These are phyloP conservation scores for Eucalyptus victrix DNA, from an alignment of 345 rosid genomes.

Conservation along the genomic window DNA sequence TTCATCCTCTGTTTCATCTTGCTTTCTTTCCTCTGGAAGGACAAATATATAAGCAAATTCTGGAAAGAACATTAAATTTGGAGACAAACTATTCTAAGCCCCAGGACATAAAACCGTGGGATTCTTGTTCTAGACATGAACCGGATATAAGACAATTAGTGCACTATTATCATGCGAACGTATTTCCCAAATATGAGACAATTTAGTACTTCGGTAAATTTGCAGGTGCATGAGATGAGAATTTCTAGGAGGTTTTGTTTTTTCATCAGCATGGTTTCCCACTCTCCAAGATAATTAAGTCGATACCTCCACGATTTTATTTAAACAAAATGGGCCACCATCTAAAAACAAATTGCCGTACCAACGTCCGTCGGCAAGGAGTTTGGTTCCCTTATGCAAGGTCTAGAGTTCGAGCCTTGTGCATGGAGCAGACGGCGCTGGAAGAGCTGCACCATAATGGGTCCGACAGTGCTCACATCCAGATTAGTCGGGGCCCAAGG, in stretches of 20 bases:
- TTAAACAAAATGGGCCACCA: neutral
- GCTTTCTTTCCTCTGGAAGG: neutral
- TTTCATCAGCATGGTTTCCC: neutral
- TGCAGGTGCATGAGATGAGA: neutral
- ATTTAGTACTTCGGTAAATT: neutral
- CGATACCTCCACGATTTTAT: neutral
- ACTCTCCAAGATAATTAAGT: neutral
- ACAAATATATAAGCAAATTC: neutral
- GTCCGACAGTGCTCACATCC: too few relatives aligned
- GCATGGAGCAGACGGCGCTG: too few relatives aligned
- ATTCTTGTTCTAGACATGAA: neutral
- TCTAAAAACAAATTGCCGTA: neutral
- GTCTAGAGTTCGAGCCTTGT: too few relatives aligned
- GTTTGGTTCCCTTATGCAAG: too few relatives aligned
- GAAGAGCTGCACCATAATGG: too few relatives aligned
- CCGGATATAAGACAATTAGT: neutral
- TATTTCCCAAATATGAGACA: neutral
- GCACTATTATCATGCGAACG: neutral
- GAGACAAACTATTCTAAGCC: neutral
- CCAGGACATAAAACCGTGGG: neutral
- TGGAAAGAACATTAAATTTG: neutral
- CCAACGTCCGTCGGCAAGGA: too few relatives aligned
- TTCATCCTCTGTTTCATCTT: neutral
- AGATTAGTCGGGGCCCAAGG: too few relatives aligned
- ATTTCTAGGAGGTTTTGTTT: neutral